A percentile compares a stretch with the other conserved stretches of the same genome.
Conservation (phyloP, 495 filamentous ascomycete species). For the Lophiostoma macrostomum region DNA sequence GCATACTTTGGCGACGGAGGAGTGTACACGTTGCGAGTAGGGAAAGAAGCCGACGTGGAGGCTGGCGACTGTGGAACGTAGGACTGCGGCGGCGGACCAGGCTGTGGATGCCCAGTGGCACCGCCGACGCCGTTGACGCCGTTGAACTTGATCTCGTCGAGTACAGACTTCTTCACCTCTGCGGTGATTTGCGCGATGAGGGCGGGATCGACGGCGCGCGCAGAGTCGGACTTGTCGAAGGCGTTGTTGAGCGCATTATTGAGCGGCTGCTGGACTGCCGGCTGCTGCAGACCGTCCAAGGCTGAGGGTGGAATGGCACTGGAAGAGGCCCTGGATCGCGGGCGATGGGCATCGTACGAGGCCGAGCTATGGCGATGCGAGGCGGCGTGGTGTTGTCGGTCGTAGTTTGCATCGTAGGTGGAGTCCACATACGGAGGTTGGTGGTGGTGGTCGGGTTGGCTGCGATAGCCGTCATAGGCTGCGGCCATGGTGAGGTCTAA, state of each 20-base stretch:
- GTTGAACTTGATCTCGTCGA: conserved; percentile 35
- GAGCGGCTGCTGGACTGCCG: conserved; percentile 38
- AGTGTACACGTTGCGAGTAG: conserved; percentile 43
- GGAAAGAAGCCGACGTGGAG: conserved; percentile 34
- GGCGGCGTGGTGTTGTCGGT: conserved; percentile 16
- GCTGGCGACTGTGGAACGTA: conserved; percentile 26
- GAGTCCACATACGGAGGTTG: conserved; percentile 16
- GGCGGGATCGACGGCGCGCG: conserved; percentile 39
- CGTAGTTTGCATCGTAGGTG: conserved; percentile 23
- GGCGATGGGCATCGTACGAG: conserved; percentile 18
- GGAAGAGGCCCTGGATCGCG: conserved; percentile 35
- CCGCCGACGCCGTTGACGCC: conserved; percentile 13
- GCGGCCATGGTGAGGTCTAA: conserved; percentile 23
- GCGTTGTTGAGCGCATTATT: conserved; percentile 41
- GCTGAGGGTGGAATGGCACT: no score
- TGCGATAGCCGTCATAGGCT: conserved; percentile 33
- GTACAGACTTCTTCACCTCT: conserved; percentile 37
- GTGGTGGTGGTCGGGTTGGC: conserved; percentile 25
- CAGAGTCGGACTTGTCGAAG: conserved; percentile 39
- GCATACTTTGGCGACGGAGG: conserved; percentile 40
- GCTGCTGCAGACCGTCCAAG: conserved; percentile 20
- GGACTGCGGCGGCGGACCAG: conserved; percentile 29
- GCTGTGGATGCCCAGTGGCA: conserved; percentile 8
- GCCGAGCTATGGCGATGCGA: conserved; percentile 5
- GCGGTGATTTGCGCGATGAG: conserved; percentile 41